phyloP scores from a whole-genome alignment of 345 rosid species.

The Camelina sativa region DNA sequence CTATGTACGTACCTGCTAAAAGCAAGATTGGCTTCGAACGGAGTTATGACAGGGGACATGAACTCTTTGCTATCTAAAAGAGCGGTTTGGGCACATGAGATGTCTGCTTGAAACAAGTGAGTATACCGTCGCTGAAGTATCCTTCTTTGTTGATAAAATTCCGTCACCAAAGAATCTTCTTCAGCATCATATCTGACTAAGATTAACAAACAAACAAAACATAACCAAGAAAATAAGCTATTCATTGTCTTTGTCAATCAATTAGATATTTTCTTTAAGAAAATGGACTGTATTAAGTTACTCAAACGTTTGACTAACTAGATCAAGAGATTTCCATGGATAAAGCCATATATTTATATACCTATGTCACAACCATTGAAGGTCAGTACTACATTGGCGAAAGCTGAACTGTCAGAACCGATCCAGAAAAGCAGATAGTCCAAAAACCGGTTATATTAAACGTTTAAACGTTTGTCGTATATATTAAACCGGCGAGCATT shows the following conservation, averaged over 20 bases:
- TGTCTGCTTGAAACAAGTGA: slow-evolving; percentile 26
- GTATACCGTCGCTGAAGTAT: too few relatives aligned
- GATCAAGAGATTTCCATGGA: slow-evolving; percentile 18
- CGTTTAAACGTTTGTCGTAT: too few relatives aligned
- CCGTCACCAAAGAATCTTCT: slow-evolving; percentile 65
- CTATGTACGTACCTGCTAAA: slow-evolving; percentile 64
- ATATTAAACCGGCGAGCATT: not conserved
- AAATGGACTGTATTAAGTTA: not conserved
- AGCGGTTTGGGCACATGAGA: slow-evolving; percentile 92
- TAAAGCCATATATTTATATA: slow-evolving; percentile 32
- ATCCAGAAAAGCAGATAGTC: slow-evolving; percentile 77
- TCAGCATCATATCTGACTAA: slow-evolving; percentile 91
- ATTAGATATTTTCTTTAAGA: not conserved
- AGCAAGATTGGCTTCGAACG: slow-evolving; percentile 89
- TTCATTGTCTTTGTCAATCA: not conserved
- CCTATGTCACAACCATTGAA: slow-evolving; percentile 88
- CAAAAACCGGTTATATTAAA: slow-evolving; percentile 1
- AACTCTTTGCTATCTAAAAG: slow-evolving; percentile 94
- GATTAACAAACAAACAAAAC: slow-evolving; percentile 44
- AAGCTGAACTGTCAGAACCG: slow-evolving; percentile 79
- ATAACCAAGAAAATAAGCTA: slow-evolving; percentile 21
- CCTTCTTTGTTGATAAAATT: slow-evolving; percentile 64
- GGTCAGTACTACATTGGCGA: slow-evolving; percentile 76
- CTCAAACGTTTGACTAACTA: not conserved
- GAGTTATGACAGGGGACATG: slow-evolving; percentile 88